Conservation (phyloP, 2,329 filamentous ascomycete genomes). For the Sporothrix dimorphospora region DNA sequence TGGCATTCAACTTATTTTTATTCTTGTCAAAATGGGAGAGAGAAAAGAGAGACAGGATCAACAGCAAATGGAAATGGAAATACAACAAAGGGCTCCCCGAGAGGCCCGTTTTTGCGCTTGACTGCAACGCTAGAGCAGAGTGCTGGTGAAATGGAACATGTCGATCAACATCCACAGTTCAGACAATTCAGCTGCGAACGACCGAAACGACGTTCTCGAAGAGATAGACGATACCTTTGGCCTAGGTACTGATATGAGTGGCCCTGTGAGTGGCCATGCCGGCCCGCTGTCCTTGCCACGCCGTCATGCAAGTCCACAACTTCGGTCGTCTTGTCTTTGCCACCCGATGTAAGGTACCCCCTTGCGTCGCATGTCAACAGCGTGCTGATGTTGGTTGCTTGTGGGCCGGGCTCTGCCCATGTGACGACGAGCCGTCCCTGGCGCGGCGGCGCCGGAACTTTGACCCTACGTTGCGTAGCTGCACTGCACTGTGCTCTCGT, state of each 20-base stretch:
- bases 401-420: background rate
- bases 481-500: background rate
- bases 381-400: background rate
- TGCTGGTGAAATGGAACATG: background rate
- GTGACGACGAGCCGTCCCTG: constrained; percentile 13
- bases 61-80: background rate
- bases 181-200: constrained; percentile 15
- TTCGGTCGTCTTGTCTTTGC: constrained; percentile 7
- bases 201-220: background rate
- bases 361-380: background rate
- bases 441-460: background rate
- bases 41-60: background rate
- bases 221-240: background rate
- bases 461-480: background rate
- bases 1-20: background rate
- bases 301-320: constrained; percentile 2
- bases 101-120: background rate
- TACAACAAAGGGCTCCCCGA: background rate
- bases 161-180: constrained; percentile 13
- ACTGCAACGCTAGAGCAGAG: background rate
- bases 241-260: background rate
- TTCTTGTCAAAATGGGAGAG: background rate
- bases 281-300: background rate
- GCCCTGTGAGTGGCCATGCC: background rate
- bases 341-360: constrained; percentile 7